Base-by-base conservation (phyloP, 2,329 filamentous ascomycete species). In the Epichloe gansuensis region DNA sequence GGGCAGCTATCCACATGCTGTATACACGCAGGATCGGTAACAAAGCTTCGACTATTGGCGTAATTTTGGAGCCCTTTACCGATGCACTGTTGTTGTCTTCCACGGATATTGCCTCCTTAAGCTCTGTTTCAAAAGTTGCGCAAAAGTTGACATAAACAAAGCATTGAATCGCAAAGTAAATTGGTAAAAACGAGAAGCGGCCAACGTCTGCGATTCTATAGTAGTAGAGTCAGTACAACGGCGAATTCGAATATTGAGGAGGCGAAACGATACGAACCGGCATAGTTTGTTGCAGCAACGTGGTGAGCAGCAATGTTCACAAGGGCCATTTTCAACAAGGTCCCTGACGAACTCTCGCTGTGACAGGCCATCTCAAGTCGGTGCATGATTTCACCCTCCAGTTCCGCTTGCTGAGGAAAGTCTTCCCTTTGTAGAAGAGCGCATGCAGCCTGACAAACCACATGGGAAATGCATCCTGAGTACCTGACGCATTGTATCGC, bases 371-470 rank as follows among this genome's bases (percentile, higher is more conserved):
- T 78, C 47, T 83, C 78, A 39, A 95, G 72, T 48, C 90, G 85
- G 60, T 85, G 83, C 55, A 95, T 74, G 12, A 97, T 86, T 65
- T 95, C 89, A 54, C 82, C 82, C 67, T 96, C 91, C 31, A 96
- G 73, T 64, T 95, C 90, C 51, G 85, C 80, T 57, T 90, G 86
- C 56, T 85, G 82, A 1, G 81, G 71, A 60, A 93, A 91, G 45
- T 82, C 77, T 55, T 85, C 76, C 35, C 90, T 56, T 83, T 83
- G 69, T 86, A 91, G 67, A 88, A 91, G 63, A 85, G 82, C 47
- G 88, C 88, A 65, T 96, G 91, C 44, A 96, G 77, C 59, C 86
- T 83, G 55, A 91, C 79, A 61, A 96, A 95, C 85, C 90, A 93
- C 50, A 82, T 80, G 46, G 84, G 74, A 52, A 95, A 77, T 38